A percentile compares a stretch with the other conserved stretches of the same genome.
These are phyloP conservation scores for Inga leiocalycina DNA, from an alignment of 306 rosid genomes.

Conservation along the genomic window DNA sequence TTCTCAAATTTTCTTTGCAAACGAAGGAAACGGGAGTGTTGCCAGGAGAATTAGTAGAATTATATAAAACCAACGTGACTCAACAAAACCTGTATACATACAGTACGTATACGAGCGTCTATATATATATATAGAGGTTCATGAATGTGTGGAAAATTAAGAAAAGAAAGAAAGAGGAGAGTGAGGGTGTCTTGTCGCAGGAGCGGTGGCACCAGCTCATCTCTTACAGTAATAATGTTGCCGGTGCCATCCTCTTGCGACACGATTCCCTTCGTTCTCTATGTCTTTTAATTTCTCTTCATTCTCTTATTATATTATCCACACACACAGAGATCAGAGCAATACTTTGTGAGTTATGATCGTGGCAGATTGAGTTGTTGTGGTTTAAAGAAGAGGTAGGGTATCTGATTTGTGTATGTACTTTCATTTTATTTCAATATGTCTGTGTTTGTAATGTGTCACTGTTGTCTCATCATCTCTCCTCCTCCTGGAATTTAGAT, in stretches of 20 bases:
- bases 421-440: not conserved
- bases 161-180: not conserved
- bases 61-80: no score
- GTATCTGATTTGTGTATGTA: not conserved
- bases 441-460: not conserved
- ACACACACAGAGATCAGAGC: not conserved
- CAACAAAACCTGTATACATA: no score
- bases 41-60: no score
- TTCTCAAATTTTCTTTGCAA: no score
- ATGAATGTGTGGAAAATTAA: no score
- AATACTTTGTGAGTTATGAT: not conserved
- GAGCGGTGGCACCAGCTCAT: constrained; percentile 32
- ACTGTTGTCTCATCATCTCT: not conserved
- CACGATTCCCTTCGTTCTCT: constrained; percentile 31
- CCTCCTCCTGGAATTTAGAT: not conserved
- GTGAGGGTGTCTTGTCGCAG: constrained; percentile 36
- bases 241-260: constrained; percentile 29
- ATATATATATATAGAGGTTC: no score
- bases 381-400: not conserved
- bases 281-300: not conserved
- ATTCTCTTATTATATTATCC: not conserved
- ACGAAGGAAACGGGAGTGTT: no score
- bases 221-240: not conserved
- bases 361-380: not conserved
- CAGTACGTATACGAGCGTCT: not conserved